Percentiles rank a stretch among this genome's conserved stretches.
phyloP scores from a whole-genome alignment of 768 basidiomycete species.

The Pholiota molesta region DNA sequence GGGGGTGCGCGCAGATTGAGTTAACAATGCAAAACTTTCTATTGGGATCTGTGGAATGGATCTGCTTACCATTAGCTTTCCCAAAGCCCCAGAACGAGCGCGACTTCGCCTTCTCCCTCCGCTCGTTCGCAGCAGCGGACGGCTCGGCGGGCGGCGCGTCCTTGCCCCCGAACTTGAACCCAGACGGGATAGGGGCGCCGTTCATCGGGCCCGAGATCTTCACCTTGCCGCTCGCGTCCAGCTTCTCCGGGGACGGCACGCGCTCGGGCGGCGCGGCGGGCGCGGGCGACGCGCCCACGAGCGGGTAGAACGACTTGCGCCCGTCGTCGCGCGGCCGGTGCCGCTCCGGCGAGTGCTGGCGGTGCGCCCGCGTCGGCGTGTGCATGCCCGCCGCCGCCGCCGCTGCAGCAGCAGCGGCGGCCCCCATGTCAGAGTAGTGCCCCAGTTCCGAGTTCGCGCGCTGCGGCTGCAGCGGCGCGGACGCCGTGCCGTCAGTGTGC shows the following conservation, averaged over 20 bases:
- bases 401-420: background rate
- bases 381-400: background rate
- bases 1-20: conserved; percentile 12
- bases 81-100: conserved; percentile 94
- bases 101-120: conserved; percentile 92
- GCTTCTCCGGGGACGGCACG: conserved; percentile 53
- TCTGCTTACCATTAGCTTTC: conserved; percentile 51
- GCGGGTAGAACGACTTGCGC: conserved; percentile 67
- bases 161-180: conserved; percentile 89
- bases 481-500: conserved; percentile 37
- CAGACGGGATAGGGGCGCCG: conserved; percentile 82
- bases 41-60: conserved; percentile 17
- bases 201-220: conserved; percentile 92
- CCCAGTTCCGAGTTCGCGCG: conserved; percentile 84
- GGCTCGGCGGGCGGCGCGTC: conserved; percentile 50
- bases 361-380: conserved; percentile 14
- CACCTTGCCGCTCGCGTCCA: conserved; percentile 61
- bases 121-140: conserved; percentile 51
- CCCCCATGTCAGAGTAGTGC: conserved; percentile 68
- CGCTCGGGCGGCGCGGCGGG: conserved; percentile 44
- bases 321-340: conserved; percentile 55
- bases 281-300: conserved; percentile 52
- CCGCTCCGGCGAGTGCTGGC: conserved; percentile 57
- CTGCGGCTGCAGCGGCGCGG: conserved; percentile 31
- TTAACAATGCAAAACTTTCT: conserved; percentile 6